Percentiles rank a stretch among this genome's conserved stretches.
Evolutionary conservation across 2,329 filamentous ascomycete species (phyloP).

Genomic region (Aspergillus caelatus): DNA sequence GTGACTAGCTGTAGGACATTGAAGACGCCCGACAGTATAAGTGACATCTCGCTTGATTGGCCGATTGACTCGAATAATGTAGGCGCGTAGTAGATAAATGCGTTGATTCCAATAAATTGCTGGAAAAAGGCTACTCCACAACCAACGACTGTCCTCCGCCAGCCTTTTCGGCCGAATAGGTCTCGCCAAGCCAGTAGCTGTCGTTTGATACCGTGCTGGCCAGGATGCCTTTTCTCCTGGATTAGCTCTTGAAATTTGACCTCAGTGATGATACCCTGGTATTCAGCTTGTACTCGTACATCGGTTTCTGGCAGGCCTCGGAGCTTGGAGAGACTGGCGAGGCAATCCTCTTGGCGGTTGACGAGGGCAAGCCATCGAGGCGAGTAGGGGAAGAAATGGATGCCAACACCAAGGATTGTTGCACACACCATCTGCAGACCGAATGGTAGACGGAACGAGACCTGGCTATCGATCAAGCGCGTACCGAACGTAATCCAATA

Average conservation of each 20-base stretch:
- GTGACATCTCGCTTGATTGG: constrained; percentile 27
- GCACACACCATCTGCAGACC: constrained; percentile 49
- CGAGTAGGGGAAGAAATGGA: constrained; percentile 49
- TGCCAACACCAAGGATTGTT: constrained; percentile 45
- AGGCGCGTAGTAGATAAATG: constrained; percentile 53
- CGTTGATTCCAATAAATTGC: constrained; percentile 48
- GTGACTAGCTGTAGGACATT: constrained; percentile 37
- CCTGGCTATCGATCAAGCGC: constrained; percentile 44
- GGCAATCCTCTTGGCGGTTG: constrained; percentile 43
- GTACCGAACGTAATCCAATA: constrained; percentile 61
- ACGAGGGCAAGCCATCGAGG: constrained; percentile 50
- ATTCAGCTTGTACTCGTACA: constrained; percentile 50
- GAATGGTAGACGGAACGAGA: constrained; percentile 50
- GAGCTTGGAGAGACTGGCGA: constrained; percentile 42
- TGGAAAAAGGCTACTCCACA: constrained; percentile 49
- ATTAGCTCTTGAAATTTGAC: constrained; percentile 50
- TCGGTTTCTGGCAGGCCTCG: constrained; percentile 48
- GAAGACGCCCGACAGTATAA: constrained; percentile 29
- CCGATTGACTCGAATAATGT: constrained; percentile 42
- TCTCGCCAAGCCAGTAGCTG: constrained; percentile 52
- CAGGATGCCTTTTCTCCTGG: constrained; percentile 41
- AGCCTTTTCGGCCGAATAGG: constrained; percentile 48
- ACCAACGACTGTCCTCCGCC: constrained; percentile 33
- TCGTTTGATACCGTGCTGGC: constrained; percentile 40
- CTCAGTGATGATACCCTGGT: constrained; percentile 54